Conservation (phyloP, 106 monocot species). For the Triglochin maritima region DNA sequence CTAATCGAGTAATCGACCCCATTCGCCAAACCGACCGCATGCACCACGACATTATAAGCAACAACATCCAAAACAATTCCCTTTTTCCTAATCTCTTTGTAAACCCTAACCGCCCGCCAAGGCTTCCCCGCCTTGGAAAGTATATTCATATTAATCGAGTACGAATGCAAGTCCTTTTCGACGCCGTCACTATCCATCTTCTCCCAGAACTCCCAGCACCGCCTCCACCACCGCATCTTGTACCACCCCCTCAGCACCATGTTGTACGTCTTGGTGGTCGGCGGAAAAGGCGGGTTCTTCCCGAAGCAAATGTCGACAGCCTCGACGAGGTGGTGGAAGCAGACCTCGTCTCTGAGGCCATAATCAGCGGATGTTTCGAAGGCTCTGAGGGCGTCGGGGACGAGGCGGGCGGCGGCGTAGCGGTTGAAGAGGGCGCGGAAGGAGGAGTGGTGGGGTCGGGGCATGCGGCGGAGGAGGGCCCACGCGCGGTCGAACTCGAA, state of each 20-base stretch:
- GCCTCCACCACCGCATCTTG: slow-evolving; percentile 41
- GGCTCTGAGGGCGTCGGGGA: slow-evolving; percentile 16
- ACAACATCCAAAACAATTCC: slow-evolving; percentile 40
- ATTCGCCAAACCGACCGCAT: slow-evolving; percentile 41
- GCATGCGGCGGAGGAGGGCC: slow-evolving; percentile 38
- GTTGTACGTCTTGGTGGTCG: slow-evolving; percentile 64
- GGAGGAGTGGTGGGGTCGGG: slow-evolving; percentile 27
- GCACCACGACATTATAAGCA: slow-evolving; percentile 64
- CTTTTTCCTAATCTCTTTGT: slow-evolving; percentile 50
- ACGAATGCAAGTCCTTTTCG: slow-evolving; percentile 66
- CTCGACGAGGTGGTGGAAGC: slow-evolving; percentile 54
- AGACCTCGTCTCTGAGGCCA: slow-evolving; percentile 22
- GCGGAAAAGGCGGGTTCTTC: slow-evolving; percentile 29
- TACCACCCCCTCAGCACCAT: slow-evolving; percentile 78
- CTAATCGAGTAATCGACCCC: slow-evolving; percentile 51
- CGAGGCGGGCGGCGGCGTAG: slow-evolving; percentile 34
- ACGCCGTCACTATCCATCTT: slow-evolving; percentile 39
- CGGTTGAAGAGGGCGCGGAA: slow-evolving; percentile 58
- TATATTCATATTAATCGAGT: slow-evolving; percentile 69
- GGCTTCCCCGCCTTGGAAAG: slow-evolving; percentile 74
- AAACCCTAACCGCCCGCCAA: slow-evolving; percentile 51
- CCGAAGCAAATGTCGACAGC: slow-evolving; percentile 49
- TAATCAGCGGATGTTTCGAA: slow-evolving; percentile 21
- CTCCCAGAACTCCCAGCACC: slow-evolving; percentile 52
- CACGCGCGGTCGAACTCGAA: slow-evolving; percentile 61